Evolutionary conservation across 805 yeast species (phyloP).

Genomic region (Pichia nakasei): DNA sequence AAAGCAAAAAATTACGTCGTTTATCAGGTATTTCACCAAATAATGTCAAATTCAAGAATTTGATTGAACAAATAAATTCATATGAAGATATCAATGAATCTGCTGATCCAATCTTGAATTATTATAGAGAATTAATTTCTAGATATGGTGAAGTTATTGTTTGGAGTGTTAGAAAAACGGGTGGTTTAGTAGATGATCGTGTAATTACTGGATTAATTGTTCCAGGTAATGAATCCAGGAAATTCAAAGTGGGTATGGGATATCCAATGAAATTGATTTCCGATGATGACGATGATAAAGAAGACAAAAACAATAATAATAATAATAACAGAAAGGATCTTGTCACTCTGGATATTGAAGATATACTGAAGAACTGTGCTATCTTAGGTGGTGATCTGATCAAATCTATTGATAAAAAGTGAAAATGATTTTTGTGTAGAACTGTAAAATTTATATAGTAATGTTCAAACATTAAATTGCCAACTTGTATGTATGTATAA

Average conservation of each 20-base stretch:
- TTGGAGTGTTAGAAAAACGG: conserved; percentile 48
- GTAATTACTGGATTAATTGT: conserved; percentile 76
- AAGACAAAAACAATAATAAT: not conserved
- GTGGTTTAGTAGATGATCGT: conserved; percentile 40
- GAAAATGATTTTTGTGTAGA: not conserved
- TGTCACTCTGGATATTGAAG: conserved; percentile 24
- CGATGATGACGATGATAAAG: conserved; percentile 15
- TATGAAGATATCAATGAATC: conserved; percentile 26
- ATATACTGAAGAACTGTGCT: conserved; percentile 9
- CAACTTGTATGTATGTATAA: no score
- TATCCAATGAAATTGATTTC: conserved; percentile 55
- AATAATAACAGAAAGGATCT: no score
- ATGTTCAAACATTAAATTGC: no score
- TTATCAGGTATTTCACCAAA: conserved; percentile 50
- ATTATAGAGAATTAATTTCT: conserved; percentile 49
- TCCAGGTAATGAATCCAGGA: conserved; percentile 54
- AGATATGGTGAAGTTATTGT: conserved; percentile 61
- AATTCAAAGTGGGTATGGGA: conserved; percentile 74
- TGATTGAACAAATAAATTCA: conserved; percentile 31
- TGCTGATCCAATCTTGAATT: conserved; percentile 54
- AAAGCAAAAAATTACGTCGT: conserved; percentile 27
- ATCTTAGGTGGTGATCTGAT: conserved; percentile 58
- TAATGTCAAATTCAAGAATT: conserved; percentile 48
- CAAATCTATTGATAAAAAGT: conserved; percentile 4
- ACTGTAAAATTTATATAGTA: no score